Evolutionary conservation across 257 asterid species (phyloP).

Genomic region (Jasminum sambac): DNA sequence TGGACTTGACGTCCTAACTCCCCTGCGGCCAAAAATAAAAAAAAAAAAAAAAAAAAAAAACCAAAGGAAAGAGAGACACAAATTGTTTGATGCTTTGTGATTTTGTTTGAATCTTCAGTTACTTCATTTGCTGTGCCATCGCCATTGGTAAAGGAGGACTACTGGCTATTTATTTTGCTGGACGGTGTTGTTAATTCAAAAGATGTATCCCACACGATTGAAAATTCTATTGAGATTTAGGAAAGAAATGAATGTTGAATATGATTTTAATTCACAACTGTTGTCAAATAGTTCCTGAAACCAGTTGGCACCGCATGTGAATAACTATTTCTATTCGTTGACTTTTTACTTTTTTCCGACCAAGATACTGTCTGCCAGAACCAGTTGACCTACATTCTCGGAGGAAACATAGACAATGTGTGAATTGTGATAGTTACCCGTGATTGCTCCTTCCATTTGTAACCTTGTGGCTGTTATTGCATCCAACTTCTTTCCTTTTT

Average conservation of each 20-base stretch:
- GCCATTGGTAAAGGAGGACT: not conserved
- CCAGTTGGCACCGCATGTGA: constrained; percentile 1
- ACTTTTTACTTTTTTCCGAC: not conserved
- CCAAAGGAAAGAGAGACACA: not conserved
- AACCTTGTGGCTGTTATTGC: not conserved
- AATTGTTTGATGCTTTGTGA: not conserved
- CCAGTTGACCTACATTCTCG: not conserved
- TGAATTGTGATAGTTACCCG: not conserved
- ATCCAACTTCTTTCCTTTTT: not conserved
- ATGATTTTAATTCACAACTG: not conserved
- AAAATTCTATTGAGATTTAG: not conserved
- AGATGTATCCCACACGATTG: not conserved
- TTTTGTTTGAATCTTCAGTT: not conserved
- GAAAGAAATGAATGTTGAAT: not conserved
- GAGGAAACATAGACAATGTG: not conserved
- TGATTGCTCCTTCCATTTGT: not conserved
- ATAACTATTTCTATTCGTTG: not conserved
- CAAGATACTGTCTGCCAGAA: not conserved
- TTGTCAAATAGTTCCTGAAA: not conserved
- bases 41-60: not conserved
- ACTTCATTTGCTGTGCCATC: not conserved
- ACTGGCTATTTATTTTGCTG: not conserved
- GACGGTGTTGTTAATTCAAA: not conserved
- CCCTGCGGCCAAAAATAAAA: not conserved
- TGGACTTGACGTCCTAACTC: not conserved